These are phyloP conservation scores for Sclerotinia trifoliorum DNA, from an alignment of 2,329 filamentous ascomycete genomes.

Conservation along the genomic window DNA sequence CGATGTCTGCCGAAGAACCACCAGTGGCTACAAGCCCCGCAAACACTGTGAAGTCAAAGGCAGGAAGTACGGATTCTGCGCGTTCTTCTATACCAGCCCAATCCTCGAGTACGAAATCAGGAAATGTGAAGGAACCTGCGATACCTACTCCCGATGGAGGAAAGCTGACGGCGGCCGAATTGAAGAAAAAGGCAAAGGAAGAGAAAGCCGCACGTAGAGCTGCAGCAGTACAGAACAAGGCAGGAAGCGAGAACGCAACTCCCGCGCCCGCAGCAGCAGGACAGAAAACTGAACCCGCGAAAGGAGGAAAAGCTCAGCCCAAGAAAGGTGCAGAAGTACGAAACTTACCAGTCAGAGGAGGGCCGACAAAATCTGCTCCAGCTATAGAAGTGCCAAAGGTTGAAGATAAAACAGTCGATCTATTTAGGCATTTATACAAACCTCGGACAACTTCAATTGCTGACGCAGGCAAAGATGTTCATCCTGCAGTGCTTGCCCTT, in stretches of 20 bases:
- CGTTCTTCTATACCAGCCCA: constrained; percentile 23
- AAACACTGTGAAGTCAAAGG: constrained; percentile 11
- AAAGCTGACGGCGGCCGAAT: constrained; percentile 57
- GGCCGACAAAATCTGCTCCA: constrained; percentile 33
- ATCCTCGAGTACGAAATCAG: constrained; percentile 22
- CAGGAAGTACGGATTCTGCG: constrained; percentile 6
- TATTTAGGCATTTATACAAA: constrained; percentile 79
- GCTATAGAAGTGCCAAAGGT: constrained; percentile 52
- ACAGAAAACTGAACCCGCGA: constrained; percentile 37
- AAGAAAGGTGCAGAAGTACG: constrained; percentile 37
- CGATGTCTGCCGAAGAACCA: constrained; percentile 30
- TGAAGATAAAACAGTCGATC: constrained; percentile 67
- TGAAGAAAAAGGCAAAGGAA: constrained; percentile 87
- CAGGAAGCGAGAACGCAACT: constrained; percentile 42
- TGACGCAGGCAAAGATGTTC: constrained; percentile 68
- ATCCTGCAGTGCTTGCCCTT: constrained; percentile 79
- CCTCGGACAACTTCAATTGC: constrained; percentile 64
- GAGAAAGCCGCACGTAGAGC: constrained; percentile 87
- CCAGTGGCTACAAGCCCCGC: constrained; percentile 23
- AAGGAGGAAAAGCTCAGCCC: constrained; percentile 43
- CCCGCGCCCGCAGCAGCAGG: constrained; percentile 25
- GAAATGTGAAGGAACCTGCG: constrained; percentile 22
- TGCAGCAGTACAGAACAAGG: constrained; percentile 58
- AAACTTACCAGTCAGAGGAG: constrained; percentile 33
- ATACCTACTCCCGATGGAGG: constrained; percentile 32